Percentiles rank a stretch among this genome's conserved stretches.
These are phyloP conservation scores for Cladosporium sp. DNA, from an alignment of 2,329 filamentous ascomycete genomes.

Conservation along the genomic window DNA sequence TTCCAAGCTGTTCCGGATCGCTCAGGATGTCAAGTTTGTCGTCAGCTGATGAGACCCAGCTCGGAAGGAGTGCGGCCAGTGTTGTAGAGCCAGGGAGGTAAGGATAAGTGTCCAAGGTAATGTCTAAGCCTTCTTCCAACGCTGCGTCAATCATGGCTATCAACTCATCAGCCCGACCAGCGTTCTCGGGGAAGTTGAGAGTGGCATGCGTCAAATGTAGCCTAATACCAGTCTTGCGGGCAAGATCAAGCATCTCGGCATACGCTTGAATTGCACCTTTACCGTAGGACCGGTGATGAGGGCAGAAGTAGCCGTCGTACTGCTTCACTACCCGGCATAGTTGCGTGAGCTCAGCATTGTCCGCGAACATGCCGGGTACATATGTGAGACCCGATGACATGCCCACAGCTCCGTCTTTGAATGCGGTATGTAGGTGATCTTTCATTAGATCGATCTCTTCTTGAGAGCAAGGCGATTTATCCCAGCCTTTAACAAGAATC, in stretches of 20 bases:
- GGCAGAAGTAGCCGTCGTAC: constrained; percentile 27
- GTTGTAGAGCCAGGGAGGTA: constrained; percentile 28
- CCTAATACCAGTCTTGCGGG: constrained; percentile 24
- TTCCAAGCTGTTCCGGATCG: constrained; percentile 18
- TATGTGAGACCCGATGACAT: constrained; percentile 28
- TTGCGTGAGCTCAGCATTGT: constrained; percentile 22
- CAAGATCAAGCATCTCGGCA: constrained; percentile 26
- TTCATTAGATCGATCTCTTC: constrained; percentile 24
- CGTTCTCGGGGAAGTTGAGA: constrained; percentile 27
- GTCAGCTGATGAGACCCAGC: constrained; percentile 22
- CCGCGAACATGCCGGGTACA: constrained; percentile 26
- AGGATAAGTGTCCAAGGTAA: constrained; percentile 27
- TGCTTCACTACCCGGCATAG: constrained; percentile 24
- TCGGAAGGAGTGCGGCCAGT: constrained; percentile 22
- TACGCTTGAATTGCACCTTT: constrained; percentile 27
- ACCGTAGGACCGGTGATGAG: constrained; percentile 26
- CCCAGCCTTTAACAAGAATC: constrained; percentile 26
- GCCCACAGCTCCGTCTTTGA: constrained; percentile 26
- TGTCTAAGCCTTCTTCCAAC: constrained; percentile 21
- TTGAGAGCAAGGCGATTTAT: constrained; percentile 17
- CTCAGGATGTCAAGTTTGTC: constrained; percentile 21
- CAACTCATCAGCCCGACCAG: constrained; percentile 24
- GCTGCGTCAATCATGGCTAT: constrained; percentile 25
- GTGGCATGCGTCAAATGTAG: constrained; percentile 29
- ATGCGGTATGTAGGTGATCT: constrained; percentile 16